Base-by-base conservation (phyloP, 306 rosid genomes). In the Urtica urens region DNA sequence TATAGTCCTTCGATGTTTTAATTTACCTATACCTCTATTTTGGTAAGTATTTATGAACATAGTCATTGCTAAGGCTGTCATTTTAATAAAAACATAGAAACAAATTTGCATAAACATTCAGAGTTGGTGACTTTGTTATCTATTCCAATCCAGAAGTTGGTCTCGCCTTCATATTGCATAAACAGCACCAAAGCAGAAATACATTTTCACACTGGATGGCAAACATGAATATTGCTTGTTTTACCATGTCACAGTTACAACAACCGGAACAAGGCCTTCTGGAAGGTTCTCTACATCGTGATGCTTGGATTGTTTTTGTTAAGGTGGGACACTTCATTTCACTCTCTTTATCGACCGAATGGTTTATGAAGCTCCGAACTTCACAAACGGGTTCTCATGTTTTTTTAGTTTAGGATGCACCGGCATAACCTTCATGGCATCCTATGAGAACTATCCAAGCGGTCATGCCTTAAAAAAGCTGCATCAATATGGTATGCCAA, bases 381-480 rank as follows among this genome's bases (percentile, higher is more conserved):
- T n/a, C n/a, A n/a, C n/a, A n/a, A n/a, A n/a, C n/a, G n/a, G n/a
- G 49, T 72, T 66, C 70, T 46, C 68, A 18, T 29, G n/a, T n/a
- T n/a, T 51, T 72, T 83, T 79, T 67, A 88, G 96, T 76, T 68
- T 88, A 62, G 96, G 77, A 68, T 81, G 76, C 71, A 66, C 93
- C 20, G 24, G 73, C 53, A 67, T 74, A 55, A 72, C 82, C 65
- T 78, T 88, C 86, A 67, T 71, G 70, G 96, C 96, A 3, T 88
- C 96, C 48, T 76, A 68, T 61, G 68, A 86, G 75, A 88, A 88
- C 66, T 88, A 88, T 58, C 86, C 96, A 20, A 83, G 96, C 49
- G 93, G 96, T 18, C 72, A 88, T 64, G 90, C 95, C 53, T 67
- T 88, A 67, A 72, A 74, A 72, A 64, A 64, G 51, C 64, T 88